Percentiles rank a stretch among this genome's conserved stretches.
Conservation (phyloP, 2,329 filamentous ascomycete genomes). For the Phialophora tarda region DNA sequence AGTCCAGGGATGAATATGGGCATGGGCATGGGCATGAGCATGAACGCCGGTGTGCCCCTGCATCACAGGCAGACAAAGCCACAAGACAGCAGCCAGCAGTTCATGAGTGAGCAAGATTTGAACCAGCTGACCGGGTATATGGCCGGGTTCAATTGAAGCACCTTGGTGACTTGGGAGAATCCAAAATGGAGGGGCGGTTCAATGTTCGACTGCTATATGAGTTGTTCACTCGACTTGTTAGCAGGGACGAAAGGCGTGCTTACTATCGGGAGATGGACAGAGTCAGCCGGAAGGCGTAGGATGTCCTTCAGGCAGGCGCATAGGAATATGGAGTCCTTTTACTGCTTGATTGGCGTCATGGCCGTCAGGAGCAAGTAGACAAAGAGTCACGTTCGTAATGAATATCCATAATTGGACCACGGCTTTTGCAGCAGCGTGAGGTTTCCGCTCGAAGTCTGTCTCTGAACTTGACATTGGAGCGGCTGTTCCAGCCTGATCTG, state of each 20-base stretch:
- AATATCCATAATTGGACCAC: not conserved
- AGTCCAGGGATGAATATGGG: conserved; percentile 17
- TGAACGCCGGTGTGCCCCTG: conserved; percentile 4
- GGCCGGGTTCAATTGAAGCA: conserved; percentile 28
- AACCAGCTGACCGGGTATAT: conserved; percentile 33
- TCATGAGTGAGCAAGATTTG: conserved; percentile 34
- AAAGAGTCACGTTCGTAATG: not conserved
- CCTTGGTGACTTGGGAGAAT: not conserved
- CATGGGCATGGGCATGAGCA: conserved; percentile 22
- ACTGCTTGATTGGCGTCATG: not conserved
- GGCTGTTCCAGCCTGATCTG: not conserved
- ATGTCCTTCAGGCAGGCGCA: not conserved
- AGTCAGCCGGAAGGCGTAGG: conserved; percentile 14
- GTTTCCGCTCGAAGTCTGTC: not conserved
- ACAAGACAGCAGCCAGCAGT: conserved; percentile 14
- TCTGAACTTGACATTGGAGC: not conserved
- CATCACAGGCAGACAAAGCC: conserved; percentile 14
- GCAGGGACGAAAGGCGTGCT: not conserved
- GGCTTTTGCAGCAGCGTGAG: not conserved
- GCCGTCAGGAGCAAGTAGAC: not conserved
- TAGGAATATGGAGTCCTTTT: not conserved
- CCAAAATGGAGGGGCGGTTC: not conserved
- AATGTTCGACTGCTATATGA: not conserved
- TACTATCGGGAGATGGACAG: not conserved
- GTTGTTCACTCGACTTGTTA: not conserved